Evolutionary conservation across 2,329 filamentous ascomycete species (phyloP).

Genomic region (Leptographium flavum): DNA sequence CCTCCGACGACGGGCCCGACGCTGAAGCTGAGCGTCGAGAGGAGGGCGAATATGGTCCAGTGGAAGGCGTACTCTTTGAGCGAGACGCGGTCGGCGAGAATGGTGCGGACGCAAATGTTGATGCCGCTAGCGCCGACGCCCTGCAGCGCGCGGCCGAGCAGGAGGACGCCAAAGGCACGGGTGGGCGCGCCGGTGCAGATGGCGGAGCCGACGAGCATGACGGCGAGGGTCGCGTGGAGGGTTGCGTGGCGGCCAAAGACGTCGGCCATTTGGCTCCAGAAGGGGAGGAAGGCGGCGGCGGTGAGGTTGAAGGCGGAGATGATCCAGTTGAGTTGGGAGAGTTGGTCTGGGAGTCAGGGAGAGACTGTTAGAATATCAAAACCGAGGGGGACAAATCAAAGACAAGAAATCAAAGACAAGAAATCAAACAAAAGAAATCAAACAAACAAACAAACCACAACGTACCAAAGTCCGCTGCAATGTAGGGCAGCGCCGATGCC

Average conservation of each 20-base stretch:
- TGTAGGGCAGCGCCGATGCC: constrained; percentile 44
- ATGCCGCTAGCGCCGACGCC: constrained; percentile 48
- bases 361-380: too few species aligned
- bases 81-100: constrained; percentile 51
- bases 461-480: constrained; percentile 49
- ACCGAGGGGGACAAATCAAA: too few species aligned
- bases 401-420: too few species aligned
- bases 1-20: constrained; percentile 49
- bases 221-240: constrained; percentile 40
- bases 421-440: neutral
- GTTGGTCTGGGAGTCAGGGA: constrained; percentile 24
- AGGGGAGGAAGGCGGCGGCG: constrained; percentile 51
- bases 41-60: constrained; percentile 45
- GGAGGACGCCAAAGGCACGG: constrained; percentile 39
- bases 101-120: constrained; percentile 43
- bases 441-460: neutral
- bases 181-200: constrained; percentile 44
- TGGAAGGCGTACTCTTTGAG: constrained; percentile 47
- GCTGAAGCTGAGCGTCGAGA: constrained; percentile 44
- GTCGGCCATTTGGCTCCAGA: constrained; percentile 50
- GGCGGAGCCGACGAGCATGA: constrained; percentile 45
- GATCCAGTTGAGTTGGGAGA: constrained; percentile 53
- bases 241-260: constrained; percentile 48
- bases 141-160: constrained; percentile 49
- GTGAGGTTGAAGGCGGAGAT: constrained; percentile 55